Evolutionary conservation across 306 rosid genomes (phyloP).

Genomic region (Fragaria ananassa): DNA sequence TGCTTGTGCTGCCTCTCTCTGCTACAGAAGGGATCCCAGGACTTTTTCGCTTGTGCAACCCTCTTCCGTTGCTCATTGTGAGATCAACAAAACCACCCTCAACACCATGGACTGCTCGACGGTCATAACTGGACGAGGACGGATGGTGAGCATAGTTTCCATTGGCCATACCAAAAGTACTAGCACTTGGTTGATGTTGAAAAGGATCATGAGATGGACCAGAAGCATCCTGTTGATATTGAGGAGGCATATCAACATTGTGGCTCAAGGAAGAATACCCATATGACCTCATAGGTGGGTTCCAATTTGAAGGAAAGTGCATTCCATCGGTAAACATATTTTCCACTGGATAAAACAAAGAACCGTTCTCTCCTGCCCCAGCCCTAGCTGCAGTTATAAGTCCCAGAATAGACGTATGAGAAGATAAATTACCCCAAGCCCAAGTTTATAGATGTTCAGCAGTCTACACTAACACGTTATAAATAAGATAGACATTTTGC

Average conservation of each 20-base stretch:
- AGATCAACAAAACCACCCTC: constrained; percentile 69
- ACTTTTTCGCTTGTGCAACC: constrained; percentile 77
- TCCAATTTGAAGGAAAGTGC: constrained; percentile 62
- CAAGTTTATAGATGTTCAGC: neutral
- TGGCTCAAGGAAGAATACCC: constrained; percentile 59
- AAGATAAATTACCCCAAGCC: neutral
- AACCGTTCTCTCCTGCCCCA: constrained; percentile 54
- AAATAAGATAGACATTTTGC: neutral
- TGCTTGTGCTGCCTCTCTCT: constrained; percentile 79
- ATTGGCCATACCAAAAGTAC: constrained; percentile 40
- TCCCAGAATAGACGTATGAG: constrained; percentile 12
- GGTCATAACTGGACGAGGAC: constrained; percentile 59
- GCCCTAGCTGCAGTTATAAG: constrained; percentile 47
- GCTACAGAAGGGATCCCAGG: constrained; percentile 65
- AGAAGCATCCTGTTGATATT: constrained; percentile 54
- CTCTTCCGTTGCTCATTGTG: constrained; percentile 67
- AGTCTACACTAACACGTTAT: neutral
- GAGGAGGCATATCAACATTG: constrained; percentile 50
- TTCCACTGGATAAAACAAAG: constrained; percentile 56
- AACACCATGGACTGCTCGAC: constrained; percentile 53
- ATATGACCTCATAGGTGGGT: constrained; percentile 48
- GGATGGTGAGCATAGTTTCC: constrained; percentile 55
- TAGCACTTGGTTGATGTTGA: constrained; percentile 52
- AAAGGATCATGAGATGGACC: constrained; percentile 63
- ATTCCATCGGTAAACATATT: constrained; percentile 50